Base-by-base conservation (phyloP, 2,329 filamentous ascomycete genomes). In the Chaetomiaceae sp. region DNA sequence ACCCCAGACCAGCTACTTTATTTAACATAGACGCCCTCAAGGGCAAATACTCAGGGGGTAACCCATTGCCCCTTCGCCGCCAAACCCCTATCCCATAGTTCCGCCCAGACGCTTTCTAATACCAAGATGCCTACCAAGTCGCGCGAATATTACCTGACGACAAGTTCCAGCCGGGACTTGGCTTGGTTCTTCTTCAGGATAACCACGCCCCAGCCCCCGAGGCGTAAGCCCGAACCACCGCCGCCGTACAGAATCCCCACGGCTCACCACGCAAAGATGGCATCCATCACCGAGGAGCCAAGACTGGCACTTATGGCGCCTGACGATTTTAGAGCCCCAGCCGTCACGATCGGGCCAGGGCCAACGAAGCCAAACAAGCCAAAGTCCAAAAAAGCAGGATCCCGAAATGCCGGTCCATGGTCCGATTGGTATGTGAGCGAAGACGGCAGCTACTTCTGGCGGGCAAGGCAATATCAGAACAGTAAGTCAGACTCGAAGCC, bases 301-400 rank as follows among this genome's bases (percentile, higher is more conserved):
- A 25, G 25, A 10, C 23, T 48, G 18, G 43, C 44, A 6, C 33
- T 52, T 14, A 53, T 51, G 41, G 14, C 54, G 0, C 45, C 52
- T n/a, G 33, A 36, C 7, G 23, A 53, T 14, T 42, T 48, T 21
- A 53, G 33, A 23, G 14, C 41, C 13, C 9, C 14, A 4, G 27
- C 38, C 2, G 18, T n/a, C 27, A 36, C 10, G 18, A 1, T 18
- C 4, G 70, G 75, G 49, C 73, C 66, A 9, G 59, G 62, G 32
- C 32, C 58, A 5, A 45, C 54, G 25, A 61, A 60, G 16, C 57
- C 62, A 14, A 55, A 49, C 14, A 49, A 60, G 41, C 20, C 55
- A 29, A 36, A 62, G 59, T 9, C 30, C 25, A 53, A 42, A 46
- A 34, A 47, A 6, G 9, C 33, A 10, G 37, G 29, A 3, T 2